Base-by-base conservation (phyloP, 352 stramenopile species). In the Phytophthora lateralis region DNA sequence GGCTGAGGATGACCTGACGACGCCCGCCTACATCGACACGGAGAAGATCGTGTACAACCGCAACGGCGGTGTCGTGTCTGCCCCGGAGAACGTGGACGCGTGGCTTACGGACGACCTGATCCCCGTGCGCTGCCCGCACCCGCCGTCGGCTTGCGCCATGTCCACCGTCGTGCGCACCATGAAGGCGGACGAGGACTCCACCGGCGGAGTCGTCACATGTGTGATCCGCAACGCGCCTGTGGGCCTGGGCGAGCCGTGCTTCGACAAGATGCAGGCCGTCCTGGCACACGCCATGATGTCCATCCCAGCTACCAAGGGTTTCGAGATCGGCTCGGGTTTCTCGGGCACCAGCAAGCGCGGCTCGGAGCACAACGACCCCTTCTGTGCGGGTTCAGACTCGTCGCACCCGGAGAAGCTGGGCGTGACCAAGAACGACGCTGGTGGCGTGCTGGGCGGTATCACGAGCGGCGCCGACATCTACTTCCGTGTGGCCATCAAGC, bases 191-290 rank as follows among this genome's bases (percentile, higher is more conserved):
- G 38, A 93, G 45, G 90, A 98, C 96, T 91, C 88, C 53, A 96
- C 83, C 3, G 88, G 97, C 27, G 97, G 97, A 27, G 95, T 99
- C 9, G 95, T 99, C 10, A 98, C 96, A 21, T 99, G 97, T 56
- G 91, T 99, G 32, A 98, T 97, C 47, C 85, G 96, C 47, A 99
- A 99, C 66, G 97, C 98, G 17, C 97, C 96, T 0, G 89, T 98
- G 17, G 97, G 98, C 47, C 71, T 99, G 7, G 98, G 98, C n/a
- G 89, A 98, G 61, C 97, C 98, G 15, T 98, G 98, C 54, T 99
- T 99, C 76, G 98, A 99, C 83, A 99, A 99, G 84, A 84, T 99
- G 30, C 97, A 99, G 72, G 98, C 98, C 14, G 85, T 98, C 55
- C 78, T 99, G 35, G 98, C 97, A 29, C 98, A 99, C 78, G 97